A percentile compares a stretch with the other conserved stretches of the same genome.
Conservation (phyloP, 108 stramenopile genomes). For the Poteriospumella lacustris region DNA sequence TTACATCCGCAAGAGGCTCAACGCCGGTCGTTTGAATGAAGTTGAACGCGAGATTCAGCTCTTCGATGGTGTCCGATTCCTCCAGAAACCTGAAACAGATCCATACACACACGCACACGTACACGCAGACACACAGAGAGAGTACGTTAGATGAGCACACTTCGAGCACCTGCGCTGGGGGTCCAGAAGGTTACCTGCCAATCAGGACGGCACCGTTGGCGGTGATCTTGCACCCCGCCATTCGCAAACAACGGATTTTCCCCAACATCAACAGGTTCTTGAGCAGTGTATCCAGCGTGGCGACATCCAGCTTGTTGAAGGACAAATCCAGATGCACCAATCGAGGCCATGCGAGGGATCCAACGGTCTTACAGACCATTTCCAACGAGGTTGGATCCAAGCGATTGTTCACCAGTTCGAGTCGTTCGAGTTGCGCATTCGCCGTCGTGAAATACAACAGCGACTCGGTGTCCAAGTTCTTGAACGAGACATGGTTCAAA, state of each 20-base stretch:
- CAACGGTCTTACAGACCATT: not conserved
- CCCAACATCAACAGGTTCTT: not conserved
- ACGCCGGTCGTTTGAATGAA: not conserved
- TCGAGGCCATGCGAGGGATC: not conserved
- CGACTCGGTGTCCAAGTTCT: not conserved
- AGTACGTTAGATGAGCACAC: too few relatives aligned
- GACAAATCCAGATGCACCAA: not conserved
- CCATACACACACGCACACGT: too few relatives aligned
- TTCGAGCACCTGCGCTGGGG: too few relatives aligned
- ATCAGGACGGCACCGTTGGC: not conserved
- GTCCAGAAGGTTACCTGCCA: not conserved
- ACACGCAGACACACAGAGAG: too few relatives aligned
- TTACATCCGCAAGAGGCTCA: not conserved
- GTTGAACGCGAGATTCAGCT: slow-evolving; percentile 5
- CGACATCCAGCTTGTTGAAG: not conserved
- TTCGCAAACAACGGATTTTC: not conserved
- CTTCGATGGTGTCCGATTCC: too few relatives aligned
- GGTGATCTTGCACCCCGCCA: not conserved
- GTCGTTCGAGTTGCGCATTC: not conserved
- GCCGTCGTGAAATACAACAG: slow-evolving; percentile 1
- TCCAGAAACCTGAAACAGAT: too few relatives aligned
- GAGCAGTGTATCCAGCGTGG: not conserved
- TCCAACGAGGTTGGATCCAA: not conserved
- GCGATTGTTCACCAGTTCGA: not conserved
- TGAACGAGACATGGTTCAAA: not conserved